Evolutionary conservation across 805 yeast genomes (phyloP).

Genomic region (Hanseniaspora hatyaiensis): DNA sequence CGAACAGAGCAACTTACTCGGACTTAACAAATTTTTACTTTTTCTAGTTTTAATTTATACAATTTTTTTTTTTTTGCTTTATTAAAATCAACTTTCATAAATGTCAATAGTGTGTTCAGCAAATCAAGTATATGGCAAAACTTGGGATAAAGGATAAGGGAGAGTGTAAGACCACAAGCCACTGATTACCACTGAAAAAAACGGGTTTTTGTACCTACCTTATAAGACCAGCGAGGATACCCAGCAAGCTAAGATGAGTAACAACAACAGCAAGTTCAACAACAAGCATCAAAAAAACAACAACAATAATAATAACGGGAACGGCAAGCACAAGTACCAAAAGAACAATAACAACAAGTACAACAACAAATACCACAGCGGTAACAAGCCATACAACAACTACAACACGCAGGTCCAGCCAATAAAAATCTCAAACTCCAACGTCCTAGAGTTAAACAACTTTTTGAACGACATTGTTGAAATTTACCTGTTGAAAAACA

Average conservation of each 20-base stretch:
- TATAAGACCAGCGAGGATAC: no score
- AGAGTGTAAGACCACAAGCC: no score
- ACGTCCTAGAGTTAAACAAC: conserved; percentile 67
- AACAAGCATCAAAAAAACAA: conserved; percentile 9
- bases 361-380: conserved; percentile 19
- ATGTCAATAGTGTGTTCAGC: no score
- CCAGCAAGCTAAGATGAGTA: conserved; percentile 11
- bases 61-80: no score
- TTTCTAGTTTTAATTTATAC: no score
- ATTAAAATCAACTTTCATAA: no score
- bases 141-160: no score
- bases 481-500: conserved; percentile 76
- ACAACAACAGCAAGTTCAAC: conserved; percentile 13
- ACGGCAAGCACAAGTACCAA: conserved; percentile 20
- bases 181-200: no score
- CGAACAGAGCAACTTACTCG: no score
- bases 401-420: conserved; percentile 25
- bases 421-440: conserved; percentile 72
- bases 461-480: conserved; percentile 62
- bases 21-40: no score
- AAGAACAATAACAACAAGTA: conserved; percentile 19
- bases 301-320: conserved; percentile 17
- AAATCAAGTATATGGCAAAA: no score
- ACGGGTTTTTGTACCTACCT: no score
- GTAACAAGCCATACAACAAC: conserved; percentile 19